Conservation (phyloP, 768 basidiomycete genomes). For the Hygrocybe punicea region DNA sequence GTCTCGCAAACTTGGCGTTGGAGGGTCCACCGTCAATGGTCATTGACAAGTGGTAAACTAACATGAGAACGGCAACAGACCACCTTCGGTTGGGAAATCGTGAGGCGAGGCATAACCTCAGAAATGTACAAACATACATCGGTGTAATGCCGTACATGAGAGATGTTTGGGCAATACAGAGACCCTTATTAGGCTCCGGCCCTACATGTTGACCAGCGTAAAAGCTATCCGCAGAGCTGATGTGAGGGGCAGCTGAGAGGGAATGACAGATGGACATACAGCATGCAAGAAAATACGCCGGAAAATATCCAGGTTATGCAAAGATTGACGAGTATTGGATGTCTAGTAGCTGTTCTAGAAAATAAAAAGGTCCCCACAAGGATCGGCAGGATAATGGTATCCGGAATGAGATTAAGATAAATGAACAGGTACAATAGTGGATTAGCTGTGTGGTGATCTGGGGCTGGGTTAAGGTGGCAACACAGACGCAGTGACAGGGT, state of each 20-base stretch:
- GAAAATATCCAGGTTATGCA: slow-evolving; percentile 49
- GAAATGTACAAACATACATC: slow-evolving; percentile 27
- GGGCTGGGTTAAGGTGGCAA: neutral
- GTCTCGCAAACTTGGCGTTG: slow-evolving; percentile 11
- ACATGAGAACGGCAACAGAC: slow-evolving; percentile 36
- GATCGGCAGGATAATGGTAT: slow-evolving; percentile 44
- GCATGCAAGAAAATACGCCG: slow-evolving; percentile 40
- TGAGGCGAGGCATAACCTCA: neutral
- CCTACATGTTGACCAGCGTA: slow-evolving; percentile 38
- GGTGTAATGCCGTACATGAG: slow-evolving; percentile 41
- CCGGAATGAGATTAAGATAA: slow-evolving; percentile 45
- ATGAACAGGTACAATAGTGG: slow-evolving; percentile 41
- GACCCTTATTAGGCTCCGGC: slow-evolving; percentile 32
- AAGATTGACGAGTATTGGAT: slow-evolving; percentile 45
- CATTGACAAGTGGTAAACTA: slow-evolving; percentile 32
- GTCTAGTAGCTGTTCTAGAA: slow-evolving; percentile 36
- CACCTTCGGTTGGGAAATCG: slow-evolving; percentile 25
- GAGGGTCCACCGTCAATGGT: slow-evolving; percentile 19
- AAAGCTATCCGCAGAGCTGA: slow-evolving; percentile 25
- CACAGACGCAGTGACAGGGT: slow-evolving; percentile 14
- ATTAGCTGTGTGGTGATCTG: slow-evolving; percentile 20
- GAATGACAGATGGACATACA: slow-evolving; percentile 33
- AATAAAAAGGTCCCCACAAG: slow-evolving; percentile 45
- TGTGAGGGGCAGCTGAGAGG: neutral
- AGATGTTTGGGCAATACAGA: slow-evolving; percentile 46